phyloP scores from a whole-genome alignment of 257 asterid genomes.

The Eustoma russellianum region DNA sequence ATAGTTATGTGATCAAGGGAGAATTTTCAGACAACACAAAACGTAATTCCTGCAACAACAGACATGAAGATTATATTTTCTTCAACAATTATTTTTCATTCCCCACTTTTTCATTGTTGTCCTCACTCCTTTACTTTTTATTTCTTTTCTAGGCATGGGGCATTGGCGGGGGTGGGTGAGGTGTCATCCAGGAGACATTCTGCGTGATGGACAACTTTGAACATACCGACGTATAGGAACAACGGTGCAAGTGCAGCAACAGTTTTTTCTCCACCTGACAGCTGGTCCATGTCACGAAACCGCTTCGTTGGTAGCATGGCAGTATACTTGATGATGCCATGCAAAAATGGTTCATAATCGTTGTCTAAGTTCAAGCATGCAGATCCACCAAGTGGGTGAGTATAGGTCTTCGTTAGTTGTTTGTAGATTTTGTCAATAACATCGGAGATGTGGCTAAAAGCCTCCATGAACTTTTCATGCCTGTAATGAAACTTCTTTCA shows the following conservation, averaged over 20 bases:
- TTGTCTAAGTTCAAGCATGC: constrained; percentile 87
- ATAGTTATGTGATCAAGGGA: too few species aligned
- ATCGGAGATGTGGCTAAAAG: constrained; percentile 73
- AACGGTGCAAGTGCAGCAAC: constrained; percentile 98
- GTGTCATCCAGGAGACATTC: too few species aligned
- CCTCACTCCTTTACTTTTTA: too few species aligned
- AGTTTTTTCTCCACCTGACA: constrained; percentile 98
- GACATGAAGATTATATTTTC: too few species aligned
- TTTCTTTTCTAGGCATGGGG: too few species aligned
- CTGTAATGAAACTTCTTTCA: constrained; percentile 27
- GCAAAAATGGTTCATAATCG: constrained; percentile 88
- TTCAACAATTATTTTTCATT: too few species aligned
- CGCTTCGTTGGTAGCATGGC: constrained; percentile 99
- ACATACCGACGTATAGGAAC: constrained; percentile 88
- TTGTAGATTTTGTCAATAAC: constrained; percentile 88
- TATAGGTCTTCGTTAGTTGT: constrained; percentile 80
- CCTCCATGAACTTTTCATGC: constrained; percentile 79
- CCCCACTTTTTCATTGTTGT: too few species aligned
- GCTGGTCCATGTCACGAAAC: constrained; percentile 86
- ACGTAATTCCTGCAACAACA: too few species aligned
- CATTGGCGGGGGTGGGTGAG: too few species aligned
- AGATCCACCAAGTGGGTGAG: constrained; percentile 95
- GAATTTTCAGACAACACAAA: too few species aligned
- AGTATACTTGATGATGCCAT: constrained; percentile 78
- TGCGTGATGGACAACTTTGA: neutral